These are phyloP conservation scores for Picocystis salinarum DNA, from an alignment of 139 green algal genomes.

Conservation along the genomic window DNA sequence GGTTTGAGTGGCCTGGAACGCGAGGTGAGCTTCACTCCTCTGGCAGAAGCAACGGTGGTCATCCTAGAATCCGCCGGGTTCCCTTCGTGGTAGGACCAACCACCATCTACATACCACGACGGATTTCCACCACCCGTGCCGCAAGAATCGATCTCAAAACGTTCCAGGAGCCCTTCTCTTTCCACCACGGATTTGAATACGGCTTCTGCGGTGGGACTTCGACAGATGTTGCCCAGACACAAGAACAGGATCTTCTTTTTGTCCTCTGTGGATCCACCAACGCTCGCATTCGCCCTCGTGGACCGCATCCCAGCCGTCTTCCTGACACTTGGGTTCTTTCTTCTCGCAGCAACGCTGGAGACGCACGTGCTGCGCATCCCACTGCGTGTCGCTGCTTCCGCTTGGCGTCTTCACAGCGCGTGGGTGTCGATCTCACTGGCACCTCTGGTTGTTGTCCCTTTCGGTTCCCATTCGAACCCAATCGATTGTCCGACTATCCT, in stretches of 20 bases:
- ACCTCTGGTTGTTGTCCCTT: too few relatives aligned
- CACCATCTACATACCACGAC: constrained; percentile 35
- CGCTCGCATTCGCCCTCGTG: not conserved
- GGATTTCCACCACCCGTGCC: constrained; percentile 61
- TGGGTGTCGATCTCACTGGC: too few relatives aligned
- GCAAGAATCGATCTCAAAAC: constrained; percentile 79
- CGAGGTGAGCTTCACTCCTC: constrained; percentile 62
- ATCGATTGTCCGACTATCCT: too few relatives aligned
- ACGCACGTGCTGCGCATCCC: too few relatives aligned
- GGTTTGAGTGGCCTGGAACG: constrained; percentile 57
- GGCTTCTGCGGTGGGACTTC: constrained; percentile 75
- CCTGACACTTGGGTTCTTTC: too few relatives aligned
- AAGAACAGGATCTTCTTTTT: constrained; percentile 61
- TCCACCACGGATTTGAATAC: constrained; percentile 69
- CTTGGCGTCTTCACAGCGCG: too few relatives aligned
- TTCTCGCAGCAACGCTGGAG: too few relatives aligned
- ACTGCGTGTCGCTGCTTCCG: too few relatives aligned
- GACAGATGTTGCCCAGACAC: constrained; percentile 85
- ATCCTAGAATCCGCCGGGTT: constrained; percentile 64
- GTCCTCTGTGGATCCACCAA: not conserved
- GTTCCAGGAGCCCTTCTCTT: constrained; percentile 25
- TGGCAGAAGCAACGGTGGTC: constrained; percentile 31
- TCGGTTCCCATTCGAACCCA: too few relatives aligned
- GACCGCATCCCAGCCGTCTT: not conserved
- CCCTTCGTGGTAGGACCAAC: constrained; percentile 68